Conservation (phyloP, 345 rosid species). For the Bruguiera sexangula region DNA sequence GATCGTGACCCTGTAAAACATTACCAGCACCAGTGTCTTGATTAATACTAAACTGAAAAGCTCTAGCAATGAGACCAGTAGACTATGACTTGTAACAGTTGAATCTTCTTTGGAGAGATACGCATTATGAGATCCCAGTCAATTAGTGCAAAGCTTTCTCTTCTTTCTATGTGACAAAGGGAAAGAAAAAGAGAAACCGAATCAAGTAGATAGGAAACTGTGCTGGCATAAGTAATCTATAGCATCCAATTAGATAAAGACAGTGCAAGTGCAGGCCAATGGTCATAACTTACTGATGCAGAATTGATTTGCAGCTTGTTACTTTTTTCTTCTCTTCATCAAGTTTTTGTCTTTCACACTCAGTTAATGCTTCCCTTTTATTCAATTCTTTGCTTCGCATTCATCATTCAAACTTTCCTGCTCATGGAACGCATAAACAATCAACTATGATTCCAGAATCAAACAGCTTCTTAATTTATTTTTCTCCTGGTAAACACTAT, state of each 20-base stretch:
- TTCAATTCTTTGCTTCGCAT: conserved; percentile 67
- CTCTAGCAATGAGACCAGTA: background rate
- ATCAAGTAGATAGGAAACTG: background rate
- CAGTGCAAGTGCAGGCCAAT: too few relatives aligned
- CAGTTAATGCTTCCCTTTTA: conserved; percentile 75
- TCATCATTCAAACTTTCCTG: conserved; percentile 63
- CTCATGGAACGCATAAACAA: background rate
- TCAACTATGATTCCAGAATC: background rate
- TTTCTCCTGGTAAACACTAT: background rate
- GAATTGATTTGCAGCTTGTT: background rate
- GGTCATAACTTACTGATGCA: background rate
- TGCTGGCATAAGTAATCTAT: background rate
- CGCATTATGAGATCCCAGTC: background rate
- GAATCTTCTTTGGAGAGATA: background rate
- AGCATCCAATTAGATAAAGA: too few relatives aligned
- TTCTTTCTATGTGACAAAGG: too few relatives aligned
- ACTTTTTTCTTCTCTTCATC: conserved; percentile 86
- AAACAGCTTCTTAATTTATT: too few relatives aligned
- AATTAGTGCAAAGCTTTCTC: background rate
- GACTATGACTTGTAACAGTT: background rate
- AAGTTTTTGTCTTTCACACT: conserved; percentile 75
- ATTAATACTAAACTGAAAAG: background rate
- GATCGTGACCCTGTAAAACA: background rate
- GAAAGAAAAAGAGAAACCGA: too few relatives aligned
- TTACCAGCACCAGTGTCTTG: background rate